These are phyloP conservation scores for Stromatinia cepivora DNA, from an alignment of 2,329 filamentous ascomycete genomes.

Conservation along the genomic window DNA sequence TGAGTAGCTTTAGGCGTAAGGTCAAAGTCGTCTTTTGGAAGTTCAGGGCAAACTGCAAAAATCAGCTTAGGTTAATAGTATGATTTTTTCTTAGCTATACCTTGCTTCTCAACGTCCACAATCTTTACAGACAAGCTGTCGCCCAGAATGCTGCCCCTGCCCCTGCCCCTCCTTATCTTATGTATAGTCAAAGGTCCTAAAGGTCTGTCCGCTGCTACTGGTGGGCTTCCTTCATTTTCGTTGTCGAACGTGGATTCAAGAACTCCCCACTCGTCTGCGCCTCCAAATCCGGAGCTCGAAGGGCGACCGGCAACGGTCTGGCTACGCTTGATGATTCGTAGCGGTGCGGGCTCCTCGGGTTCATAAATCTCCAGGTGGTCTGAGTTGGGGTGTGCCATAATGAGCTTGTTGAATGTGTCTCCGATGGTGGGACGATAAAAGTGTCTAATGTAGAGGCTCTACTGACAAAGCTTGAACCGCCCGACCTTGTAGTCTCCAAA, in stretches of 20 bases:
- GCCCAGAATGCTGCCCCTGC: conserved; percentile 30
- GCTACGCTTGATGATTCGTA: conserved; percentile 52
- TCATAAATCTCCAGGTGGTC: conserved; percentile 41
- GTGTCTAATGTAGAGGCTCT: conserved; percentile 34
- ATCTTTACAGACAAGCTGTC: conserved; percentile 27
- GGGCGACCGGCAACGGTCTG: conserved; percentile 37
- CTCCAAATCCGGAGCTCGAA: conserved; percentile 29
- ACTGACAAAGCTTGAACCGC: conserved; percentile 22
- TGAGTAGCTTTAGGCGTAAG: conserved; percentile 35
- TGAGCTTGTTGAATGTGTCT: conserved; percentile 20
- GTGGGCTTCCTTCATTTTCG: conserved; percentile 37
- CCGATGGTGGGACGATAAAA: conserved; percentile 33
- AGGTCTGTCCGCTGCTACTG: conserved; percentile 33
- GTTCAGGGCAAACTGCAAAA: not conserved
- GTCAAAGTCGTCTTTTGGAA: not conserved
- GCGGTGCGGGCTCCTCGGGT: conserved; percentile 46
- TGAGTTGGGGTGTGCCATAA: conserved; percentile 44
- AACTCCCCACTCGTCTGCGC: conserved; percentile 28
- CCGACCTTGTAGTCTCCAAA: conserved; percentile 40
- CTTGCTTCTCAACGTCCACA: conserved; percentile 12
- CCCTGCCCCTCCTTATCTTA: conserved; percentile 35
- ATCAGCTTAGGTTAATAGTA: not conserved
- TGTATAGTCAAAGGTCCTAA: conserved; percentile 37
- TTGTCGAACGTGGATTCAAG: conserved; percentile 29
- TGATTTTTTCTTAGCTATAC: not conserved